Evolutionary conservation across 768 basidiomycete species (phyloP), one percentile per base, ranked within the genome.

Genomic region (Rhizopogon vinicolor): DNA sequence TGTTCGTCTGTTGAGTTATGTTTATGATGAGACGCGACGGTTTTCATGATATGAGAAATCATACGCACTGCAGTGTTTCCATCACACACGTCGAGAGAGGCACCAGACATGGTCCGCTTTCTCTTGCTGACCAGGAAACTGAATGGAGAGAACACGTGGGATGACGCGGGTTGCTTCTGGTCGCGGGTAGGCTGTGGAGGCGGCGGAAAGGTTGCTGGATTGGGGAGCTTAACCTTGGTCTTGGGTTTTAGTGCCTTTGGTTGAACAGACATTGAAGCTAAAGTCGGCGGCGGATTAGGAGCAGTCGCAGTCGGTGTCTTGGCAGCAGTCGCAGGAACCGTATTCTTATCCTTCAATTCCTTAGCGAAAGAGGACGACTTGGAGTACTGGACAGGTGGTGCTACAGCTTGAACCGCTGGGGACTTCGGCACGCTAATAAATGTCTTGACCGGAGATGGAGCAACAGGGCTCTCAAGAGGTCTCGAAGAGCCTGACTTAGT

Each of bases 41-140:
- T 31, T 25, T 25, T 54, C 52, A 28, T 10, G 52, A 52, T 18
- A 51, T 53, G 44, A 33, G 7, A 37, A 53, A 51, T 25, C n/a
- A 67, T 37, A 64, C 87, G 70, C 68, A 91, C 90, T 48, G 86
- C 85, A 53, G 88, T 89, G 31, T 70, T 72, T 39, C 90, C 90
- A 63, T 91, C 83, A 60, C 84, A 79, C 25, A 88, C 90, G 65
- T 92, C 90, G 33, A 88, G 74, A 41, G 90, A 92, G 35, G 84
- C 84, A 39, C 81, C 78, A 14, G 90, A 91, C 41, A 91, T 74
- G 7, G 86, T 84, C 33, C 85, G 81, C 65, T 85, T 77, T 62
- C 81, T 76, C 63, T 80, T 84, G 40, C 75, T 75, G 22, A 72
- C 73, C 59, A 89, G 60, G 62, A 88, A 78, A 43, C 82, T 81